Conservation (phyloP, 2,329 filamentous ascomycete genomes). For the Zarea fungicola region DNA sequence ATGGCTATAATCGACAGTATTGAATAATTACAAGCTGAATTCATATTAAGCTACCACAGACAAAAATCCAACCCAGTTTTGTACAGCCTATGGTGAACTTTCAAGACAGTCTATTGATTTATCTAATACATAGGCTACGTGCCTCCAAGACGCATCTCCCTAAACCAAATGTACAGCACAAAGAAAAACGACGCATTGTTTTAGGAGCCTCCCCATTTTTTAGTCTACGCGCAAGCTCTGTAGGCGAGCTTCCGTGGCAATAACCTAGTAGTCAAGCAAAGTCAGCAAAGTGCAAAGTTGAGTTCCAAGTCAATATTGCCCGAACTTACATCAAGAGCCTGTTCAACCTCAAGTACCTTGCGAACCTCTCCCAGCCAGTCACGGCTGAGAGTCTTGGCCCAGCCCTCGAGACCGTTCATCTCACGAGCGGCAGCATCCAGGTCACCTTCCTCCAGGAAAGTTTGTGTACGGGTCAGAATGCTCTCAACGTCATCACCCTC, state of each 20-base stretch:
- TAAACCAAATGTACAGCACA: conserved; percentile 30
- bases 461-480: conserved; percentile 83
- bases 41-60: not conserved
- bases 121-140: conserved; percentile 28
- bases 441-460: conserved; percentile 85
- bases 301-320: conserved; percentile 1
- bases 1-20: too few species aligned
- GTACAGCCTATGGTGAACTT: not conserved
- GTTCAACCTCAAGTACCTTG: conserved; percentile 88
- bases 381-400: conserved; percentile 90
- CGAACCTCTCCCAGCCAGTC: conserved; percentile 92
- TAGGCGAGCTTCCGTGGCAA: conserved; percentile 82
- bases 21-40: not conserved
- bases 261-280: conserved; percentile 54
- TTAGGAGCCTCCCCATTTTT: conserved; percentile 22
- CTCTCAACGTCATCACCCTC: conserved; percentile 89
- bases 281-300: conserved; percentile 20
- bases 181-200: conserved; percentile 26
- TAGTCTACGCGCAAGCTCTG: conserved; percentile 83
- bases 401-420: conserved; percentile 88
- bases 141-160: conserved; percentile 22
- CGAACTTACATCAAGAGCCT: conserved; percentile 83
- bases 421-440: conserved; percentile 87
- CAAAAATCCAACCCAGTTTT: not conserved
- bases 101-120: conserved; percentile 26